A percentile compares a stretch with the other conserved stretches of the same genome.
phyloP scores from a whole-genome alignment of 2,329 filamentous ascomycete genomes.

The Escovopsis weberi region DNA sequence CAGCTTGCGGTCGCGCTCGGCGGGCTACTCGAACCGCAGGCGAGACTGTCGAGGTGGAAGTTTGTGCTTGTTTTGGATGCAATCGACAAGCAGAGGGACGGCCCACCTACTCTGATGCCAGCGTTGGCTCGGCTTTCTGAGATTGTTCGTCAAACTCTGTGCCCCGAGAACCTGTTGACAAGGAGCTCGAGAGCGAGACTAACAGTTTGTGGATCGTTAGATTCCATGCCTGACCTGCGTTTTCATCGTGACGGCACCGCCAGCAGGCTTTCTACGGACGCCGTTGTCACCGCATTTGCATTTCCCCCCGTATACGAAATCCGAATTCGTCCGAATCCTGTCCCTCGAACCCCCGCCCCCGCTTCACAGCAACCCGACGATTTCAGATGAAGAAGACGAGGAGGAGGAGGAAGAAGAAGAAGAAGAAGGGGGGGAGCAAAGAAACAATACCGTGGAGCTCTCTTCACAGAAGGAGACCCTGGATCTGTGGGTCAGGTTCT shows the following conservation, averaged over 20 bases:
- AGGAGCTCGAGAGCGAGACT: neutral
- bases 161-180: too few species aligned
- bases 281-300: slow-evolving; percentile 61
- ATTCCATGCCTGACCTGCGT: slow-evolving; percentile 65
- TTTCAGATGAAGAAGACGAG: too few species aligned
- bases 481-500: slow-evolving; percentile 69
- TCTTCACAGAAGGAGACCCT: slow-evolving; percentile 35
- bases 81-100: slow-evolving; percentile 72
- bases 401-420: too few species aligned
- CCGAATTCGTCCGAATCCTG: slow-evolving; percentile 66
- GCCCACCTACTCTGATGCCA: slow-evolving; percentile 61
- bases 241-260: slow-evolving; percentile 60
- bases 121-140: slow-evolving; percentile 73
- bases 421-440: slow-evolving; percentile 6
- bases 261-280: slow-evolving; percentile 53
- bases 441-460: neutral
- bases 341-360: slow-evolving; percentile 32
- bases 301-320: slow-evolving; percentile 72
- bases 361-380: slow-evolving; percentile 24
- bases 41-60: slow-evolving; percentile 29
- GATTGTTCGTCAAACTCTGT: slow-evolving; percentile 38
- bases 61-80: slow-evolving; percentile 81
- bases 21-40: slow-evolving; percentile 36
- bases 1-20: slow-evolving; percentile 60
- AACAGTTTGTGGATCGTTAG: slow-evolving; percentile 26